phyloP scores from a whole-genome alignment of 306 rosid species.

The Begonia fuchsioides region DNA sequence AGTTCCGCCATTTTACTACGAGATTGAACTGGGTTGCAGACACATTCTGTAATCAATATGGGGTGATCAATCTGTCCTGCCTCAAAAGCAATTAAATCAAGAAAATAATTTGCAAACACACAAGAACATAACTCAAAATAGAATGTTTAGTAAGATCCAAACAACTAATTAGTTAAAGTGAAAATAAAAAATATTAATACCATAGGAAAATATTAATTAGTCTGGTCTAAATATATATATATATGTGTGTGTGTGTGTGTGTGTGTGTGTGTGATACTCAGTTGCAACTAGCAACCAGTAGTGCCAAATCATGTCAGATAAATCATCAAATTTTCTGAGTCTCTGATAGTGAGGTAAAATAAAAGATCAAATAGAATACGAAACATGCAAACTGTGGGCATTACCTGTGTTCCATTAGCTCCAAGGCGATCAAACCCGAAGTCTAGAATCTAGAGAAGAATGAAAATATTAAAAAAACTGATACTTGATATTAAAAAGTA shows the following conservation, averaged over 20 bases:
- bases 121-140: too few relatives aligned
- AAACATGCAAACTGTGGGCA: not conserved
- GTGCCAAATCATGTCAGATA: too few relatives aligned
- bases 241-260: too few relatives aligned
- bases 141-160: too few relatives aligned
- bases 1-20: constrained; percentile 97
- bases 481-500: not conserved
- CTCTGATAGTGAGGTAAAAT: too few relatives aligned
- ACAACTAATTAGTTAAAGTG: not conserved
- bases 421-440: constrained; percentile 89
- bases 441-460: constrained; percentile 66
- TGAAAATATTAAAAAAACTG: constrained; percentile 10
- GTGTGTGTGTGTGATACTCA: too few relatives aligned
- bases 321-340: too few relatives aligned
- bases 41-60: constrained; percentile 83
- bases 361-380: too few relatives aligned
- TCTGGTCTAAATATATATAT: too few relatives aligned
- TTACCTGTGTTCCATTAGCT: constrained; percentile 69
- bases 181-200: not conserved
- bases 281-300: too few relatives aligned
- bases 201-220: too few relatives aligned
- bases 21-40: constrained; percentile 86
- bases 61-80: constrained; percentile 97
- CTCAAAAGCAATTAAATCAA: constrained; percentile 29
- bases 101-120: constrained; percentile 7